phyloP scores from a whole-genome alignment of 176 grass and related monocot genomes.

The Cocos nucifera region DNA sequence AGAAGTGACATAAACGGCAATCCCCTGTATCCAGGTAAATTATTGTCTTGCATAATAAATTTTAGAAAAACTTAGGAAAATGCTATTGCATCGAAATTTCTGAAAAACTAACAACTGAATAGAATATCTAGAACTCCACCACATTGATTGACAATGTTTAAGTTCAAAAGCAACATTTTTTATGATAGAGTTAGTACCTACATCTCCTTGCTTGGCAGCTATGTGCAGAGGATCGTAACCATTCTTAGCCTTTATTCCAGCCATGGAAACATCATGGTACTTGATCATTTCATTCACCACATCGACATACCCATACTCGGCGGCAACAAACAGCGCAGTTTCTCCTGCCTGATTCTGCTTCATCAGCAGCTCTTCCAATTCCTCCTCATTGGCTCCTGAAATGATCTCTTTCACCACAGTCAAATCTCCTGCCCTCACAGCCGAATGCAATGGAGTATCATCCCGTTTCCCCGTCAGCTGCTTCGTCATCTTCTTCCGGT shows the following conservation, averaged over 20 bases:
- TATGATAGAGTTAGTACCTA: constrained; percentile 27
- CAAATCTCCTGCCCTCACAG: constrained; percentile 57
- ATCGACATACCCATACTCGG: constrained; percentile 74
- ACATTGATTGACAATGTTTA: no score
- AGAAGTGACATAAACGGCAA: no score
- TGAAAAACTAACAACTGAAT: no score
- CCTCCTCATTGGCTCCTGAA: constrained; percentile 24
- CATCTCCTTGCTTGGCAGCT: constrained; percentile 98
- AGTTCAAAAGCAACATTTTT: no score
- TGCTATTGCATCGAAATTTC: no score
- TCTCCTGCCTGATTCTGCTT: constrained; percentile 87
- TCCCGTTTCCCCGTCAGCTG: constrained; percentile 82
- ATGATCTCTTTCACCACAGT: constrained; percentile 44
- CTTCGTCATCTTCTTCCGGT: constrained; percentile 95
- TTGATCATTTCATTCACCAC: constrained; percentile 68
- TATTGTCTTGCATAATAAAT: no score
- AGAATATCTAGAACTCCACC: no score
- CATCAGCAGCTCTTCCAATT: constrained; percentile 40
- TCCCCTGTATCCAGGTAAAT: no score
- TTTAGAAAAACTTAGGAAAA: no score
- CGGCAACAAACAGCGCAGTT: constrained; percentile 80
- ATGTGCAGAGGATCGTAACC: constrained; percentile 90
- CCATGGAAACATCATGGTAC: constrained; percentile 54
- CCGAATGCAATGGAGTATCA: constrained; percentile 69
- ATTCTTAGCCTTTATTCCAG: constrained; percentile 78